These are phyloP conservation scores for Calocybe indica DNA, from an alignment of 768 basidiomycete genomes.

Conservation along the genomic window DNA sequence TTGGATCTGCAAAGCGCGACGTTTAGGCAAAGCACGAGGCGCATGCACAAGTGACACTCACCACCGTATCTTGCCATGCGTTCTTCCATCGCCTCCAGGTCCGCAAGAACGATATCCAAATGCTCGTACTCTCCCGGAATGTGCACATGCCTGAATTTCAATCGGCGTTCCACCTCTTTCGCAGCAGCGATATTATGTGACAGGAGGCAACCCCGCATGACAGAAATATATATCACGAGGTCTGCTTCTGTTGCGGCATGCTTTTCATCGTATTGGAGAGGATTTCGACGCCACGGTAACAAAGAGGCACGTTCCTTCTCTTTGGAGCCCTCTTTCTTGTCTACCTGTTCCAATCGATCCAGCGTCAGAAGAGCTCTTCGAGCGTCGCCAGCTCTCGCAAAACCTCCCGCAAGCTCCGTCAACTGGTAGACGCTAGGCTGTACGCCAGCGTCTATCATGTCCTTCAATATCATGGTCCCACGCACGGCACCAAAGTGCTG, in stretches of 20 bases:
- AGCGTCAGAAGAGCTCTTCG: conserved; percentile 34
- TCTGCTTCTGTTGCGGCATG: conserved; percentile 3
- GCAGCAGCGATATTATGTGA: conserved; percentile 22
- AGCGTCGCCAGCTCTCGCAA: conserved; percentile 32
- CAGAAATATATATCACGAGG: conserved; percentile 29
- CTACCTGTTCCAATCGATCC: conserved; percentile 27
- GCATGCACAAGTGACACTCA: not conserved
- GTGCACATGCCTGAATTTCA: conserved; percentile 14
- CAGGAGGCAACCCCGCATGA: conserved; percentile 31
- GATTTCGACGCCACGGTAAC: too few species aligned
- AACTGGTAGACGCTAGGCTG: conserved; percentile 40
- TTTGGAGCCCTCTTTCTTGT: conserved; percentile 2
- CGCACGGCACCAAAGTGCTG: conserved; percentile 18
- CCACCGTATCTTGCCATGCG: not conserved
- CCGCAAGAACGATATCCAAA: conserved; percentile 5
- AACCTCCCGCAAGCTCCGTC: conserved; percentile 42
- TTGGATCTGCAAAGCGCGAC: too few species aligned
- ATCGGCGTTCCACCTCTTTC: conserved; percentile 20
- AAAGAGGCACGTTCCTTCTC: too few species aligned
- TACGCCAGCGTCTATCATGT: conserved; percentile 46
- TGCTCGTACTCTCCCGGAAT: conserved; percentile 12
- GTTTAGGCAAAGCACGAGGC: too few species aligned
- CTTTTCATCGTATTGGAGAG: too few species aligned
- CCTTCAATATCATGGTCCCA: conserved; percentile 37
- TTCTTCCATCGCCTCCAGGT: not conserved